phyloP scores from a whole-genome alignment of 2,329 filamentous ascomycete genomes.

The Sporothrix luriei region DNA sequence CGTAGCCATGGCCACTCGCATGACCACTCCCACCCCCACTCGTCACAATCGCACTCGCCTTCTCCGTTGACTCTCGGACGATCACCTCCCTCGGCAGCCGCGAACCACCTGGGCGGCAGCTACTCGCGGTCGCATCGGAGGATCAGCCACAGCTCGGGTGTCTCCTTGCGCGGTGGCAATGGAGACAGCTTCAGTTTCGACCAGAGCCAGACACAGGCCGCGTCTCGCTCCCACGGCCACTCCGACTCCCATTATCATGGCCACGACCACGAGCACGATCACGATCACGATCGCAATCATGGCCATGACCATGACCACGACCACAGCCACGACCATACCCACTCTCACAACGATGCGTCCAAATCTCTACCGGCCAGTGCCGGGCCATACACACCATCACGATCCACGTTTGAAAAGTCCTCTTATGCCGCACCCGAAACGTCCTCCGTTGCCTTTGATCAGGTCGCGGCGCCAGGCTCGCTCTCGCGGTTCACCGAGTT shows the following conservation, averaged over 20 bases:
- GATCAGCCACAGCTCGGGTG: conserved; percentile 38
- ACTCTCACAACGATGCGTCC: conserved; percentile 39
- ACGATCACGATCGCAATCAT: conserved; percentile 40
- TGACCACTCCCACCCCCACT: conserved; percentile 42
- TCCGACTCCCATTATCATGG: conserved; percentile 35
- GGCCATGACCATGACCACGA: conserved; percentile 29
- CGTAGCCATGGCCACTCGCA: conserved; percentile 39
- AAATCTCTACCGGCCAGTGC: conserved; percentile 37
- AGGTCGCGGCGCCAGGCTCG: conserved; percentile 47
- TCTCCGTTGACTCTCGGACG: conserved; percentile 48
- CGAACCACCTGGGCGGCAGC: conserved; percentile 16
- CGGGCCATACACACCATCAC: conserved; percentile 44
- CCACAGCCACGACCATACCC: conserved; percentile 28
- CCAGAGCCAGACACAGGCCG: neutral
- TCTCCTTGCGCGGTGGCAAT: conserved; percentile 38
- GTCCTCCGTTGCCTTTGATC: conserved; percentile 39
- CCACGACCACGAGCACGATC: conserved; percentile 34
- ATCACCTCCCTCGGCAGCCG: conserved; percentile 38
- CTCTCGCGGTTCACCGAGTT: conserved; percentile 72
- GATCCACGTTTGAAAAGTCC: conserved; percentile 39
- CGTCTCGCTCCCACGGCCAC: conserved; percentile 36
- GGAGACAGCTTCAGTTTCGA: conserved; percentile 39
- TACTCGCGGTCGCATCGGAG: conserved; percentile 30
- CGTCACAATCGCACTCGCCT: conserved; percentile 44
- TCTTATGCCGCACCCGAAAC: conserved; percentile 41